These are phyloP conservation scores for Hypoxylon sp. DNA, from an alignment of 2,329 filamentous ascomycete genomes.

Conservation along the genomic window DNA sequence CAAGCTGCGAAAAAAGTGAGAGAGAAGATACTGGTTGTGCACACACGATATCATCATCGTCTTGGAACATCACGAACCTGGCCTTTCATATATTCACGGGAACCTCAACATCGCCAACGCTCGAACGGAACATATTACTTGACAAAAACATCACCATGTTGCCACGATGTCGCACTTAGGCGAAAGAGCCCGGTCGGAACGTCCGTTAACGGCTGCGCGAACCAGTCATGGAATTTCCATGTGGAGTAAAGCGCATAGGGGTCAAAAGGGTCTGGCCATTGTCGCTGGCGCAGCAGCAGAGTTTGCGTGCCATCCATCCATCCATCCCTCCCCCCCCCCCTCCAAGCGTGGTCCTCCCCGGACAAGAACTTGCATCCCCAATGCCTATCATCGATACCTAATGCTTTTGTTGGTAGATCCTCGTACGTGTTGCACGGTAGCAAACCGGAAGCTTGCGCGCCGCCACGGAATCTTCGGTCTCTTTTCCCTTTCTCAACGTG, in stretches of 20 bases:
- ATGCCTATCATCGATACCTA: constrained; percentile 20
- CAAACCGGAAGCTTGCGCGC: constrained; percentile 40
- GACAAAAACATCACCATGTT: constrained; percentile 34
- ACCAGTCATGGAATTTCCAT: constrained; percentile 36
- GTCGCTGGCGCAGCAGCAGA: constrained; percentile 28
- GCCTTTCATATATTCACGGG: constrained; percentile 34
- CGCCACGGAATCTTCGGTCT: constrained; percentile 25
- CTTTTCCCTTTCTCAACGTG: constrained; percentile 28
- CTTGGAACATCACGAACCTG: constrained; percentile 15
- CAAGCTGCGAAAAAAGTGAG: too few species aligned
- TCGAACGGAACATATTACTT: constrained; percentile 34
- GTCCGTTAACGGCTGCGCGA: constrained; percentile 40
- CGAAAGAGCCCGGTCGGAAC: constrained; percentile 17
- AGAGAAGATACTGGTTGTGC: constrained; percentile 16
- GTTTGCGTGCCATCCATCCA: too few species aligned
- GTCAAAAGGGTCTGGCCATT: constrained; percentile 29
- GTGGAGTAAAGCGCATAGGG: constrained; percentile 34
- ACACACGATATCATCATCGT: constrained; percentile 23
- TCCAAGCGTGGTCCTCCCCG: too few species aligned
- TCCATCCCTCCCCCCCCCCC: too few species aligned
- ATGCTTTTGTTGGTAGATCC: constrained; percentile 23
- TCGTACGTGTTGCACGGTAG: constrained; percentile 21
- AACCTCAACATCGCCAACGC: constrained; percentile 6
- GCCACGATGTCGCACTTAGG: constrained; percentile 32
- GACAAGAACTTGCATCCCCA: constrained; percentile 21